Evolutionary conservation across 768 basidiomycete genomes (phyloP).

Genomic region (Pulveroboletus ravenelii): DNA sequence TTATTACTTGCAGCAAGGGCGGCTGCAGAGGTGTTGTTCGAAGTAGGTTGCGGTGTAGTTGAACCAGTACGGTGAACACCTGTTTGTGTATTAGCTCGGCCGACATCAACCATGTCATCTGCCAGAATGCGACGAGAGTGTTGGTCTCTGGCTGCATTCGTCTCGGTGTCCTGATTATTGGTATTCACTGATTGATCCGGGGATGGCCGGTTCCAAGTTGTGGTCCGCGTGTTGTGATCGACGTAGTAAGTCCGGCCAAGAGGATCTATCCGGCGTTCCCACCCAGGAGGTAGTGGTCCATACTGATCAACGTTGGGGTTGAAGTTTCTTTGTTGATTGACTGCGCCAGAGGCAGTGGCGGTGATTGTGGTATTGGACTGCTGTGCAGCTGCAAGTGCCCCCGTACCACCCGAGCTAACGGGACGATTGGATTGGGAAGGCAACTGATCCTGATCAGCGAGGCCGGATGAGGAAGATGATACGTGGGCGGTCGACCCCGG

Average conservation of each 20-base stretch:
- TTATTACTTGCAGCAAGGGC: conserved; percentile 50
- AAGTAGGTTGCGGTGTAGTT: conserved; percentile 26
- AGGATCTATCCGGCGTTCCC: conserved; percentile 97
- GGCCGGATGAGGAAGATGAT: conserved; percentile 22
- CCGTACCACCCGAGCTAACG: conserved; percentile 30
- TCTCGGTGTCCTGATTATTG: conserved; percentile 67
- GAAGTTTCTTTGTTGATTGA: conserved; percentile 71
- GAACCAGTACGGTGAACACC: conserved; percentile 39
- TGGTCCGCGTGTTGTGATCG: conserved; percentile 95
- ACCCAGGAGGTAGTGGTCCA: conserved; percentile 84
- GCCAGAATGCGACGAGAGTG: conserved; percentile 80
- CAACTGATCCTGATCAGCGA: conserved; percentile 28
- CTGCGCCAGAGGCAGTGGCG: conserved; percentile 37
- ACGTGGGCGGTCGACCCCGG: conserved; percentile 37
- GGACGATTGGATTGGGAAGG: conserved; percentile 32
- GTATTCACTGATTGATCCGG: conserved; percentile 69
- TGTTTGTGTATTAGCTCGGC: conserved; percentile 39
- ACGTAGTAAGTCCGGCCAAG: conserved; percentile 96
- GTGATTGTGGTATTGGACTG: conserved; percentile 17
- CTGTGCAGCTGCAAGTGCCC: conserved; percentile 15
- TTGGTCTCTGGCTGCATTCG: conserved; percentile 81
- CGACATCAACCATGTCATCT: conserved; percentile 80
- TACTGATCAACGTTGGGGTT: conserved; percentile 94
- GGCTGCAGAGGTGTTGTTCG: conserved; percentile 35
- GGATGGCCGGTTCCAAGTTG: conserved; percentile 95